Base-by-base conservation (phyloP, 2,329 filamentous ascomycete genomes). In the Colletotrichum costaricense region DNA sequence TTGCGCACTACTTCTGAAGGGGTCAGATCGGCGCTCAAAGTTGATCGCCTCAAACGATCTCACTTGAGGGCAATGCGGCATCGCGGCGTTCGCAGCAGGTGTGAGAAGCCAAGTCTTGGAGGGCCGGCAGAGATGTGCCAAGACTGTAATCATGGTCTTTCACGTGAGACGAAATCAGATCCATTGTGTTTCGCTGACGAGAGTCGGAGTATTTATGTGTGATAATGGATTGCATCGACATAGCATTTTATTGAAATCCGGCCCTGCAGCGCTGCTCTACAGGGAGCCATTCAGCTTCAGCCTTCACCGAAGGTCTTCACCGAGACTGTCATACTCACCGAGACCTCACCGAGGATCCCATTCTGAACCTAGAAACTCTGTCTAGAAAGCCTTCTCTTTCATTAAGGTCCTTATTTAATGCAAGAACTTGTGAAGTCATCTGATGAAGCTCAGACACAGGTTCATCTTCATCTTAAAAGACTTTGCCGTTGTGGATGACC, bases 51-150 rank as follows among this genome's bases (percentile, higher is more conserved):
- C 55, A 57, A 33, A 33, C 16, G 30, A 33, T 33, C 26, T 33
- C 14, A 19, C 26, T 16, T n/a, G 11, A 16, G 55, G 1, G 26
- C 22, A 38, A 56, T 56, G 67, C 58, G 59, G 28, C 60, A 54
- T 58, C 28, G 63, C 63, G 30, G 55, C 62, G 33, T 16, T 46
- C 22, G 33, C n/a, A 14, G 42, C 19, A 22, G 42, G 14, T 19
- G 42, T 49, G 42, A 49, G 42, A 49, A 46, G 56, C 63, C 63
- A 60, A 67, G 68, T 59, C 24, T 24, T 19, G 6, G n/a, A 14
- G 19, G 19, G 22, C 26, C 46, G 63, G 63, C 56, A 42, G 46
- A 46, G 24, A n/a, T 30, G 14, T 56, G 11, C 56, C 63, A 33
- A n/a, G 24, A 52, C 9, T 62, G 49, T 64, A 33, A 57, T 49